A percentile compares a stretch with the other conserved stretches of the same genome.
Evolutionary conservation across 108 stramenopile genomes (phyloP).

Genomic region (Discostella pseudostelligera): DNA sequence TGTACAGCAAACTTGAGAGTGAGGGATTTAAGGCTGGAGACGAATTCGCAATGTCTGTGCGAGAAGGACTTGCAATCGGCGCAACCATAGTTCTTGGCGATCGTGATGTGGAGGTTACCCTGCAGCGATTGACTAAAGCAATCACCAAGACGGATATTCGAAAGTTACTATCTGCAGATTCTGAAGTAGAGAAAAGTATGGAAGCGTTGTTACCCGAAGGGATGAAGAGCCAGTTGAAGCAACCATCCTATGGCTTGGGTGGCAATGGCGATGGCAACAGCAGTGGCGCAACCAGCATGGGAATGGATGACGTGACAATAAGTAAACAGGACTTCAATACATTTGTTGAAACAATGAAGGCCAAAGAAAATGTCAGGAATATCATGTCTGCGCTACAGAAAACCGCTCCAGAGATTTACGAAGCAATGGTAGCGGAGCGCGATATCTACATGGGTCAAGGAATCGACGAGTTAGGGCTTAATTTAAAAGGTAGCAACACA

Average conservation of each 20-base stretch:
- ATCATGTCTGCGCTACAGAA: slow-evolving; percentile 39
- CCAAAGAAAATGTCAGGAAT: slow-evolving; percentile 49
- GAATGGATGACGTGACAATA: slow-evolving; percentile 22
- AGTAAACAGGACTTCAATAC: slow-evolving; percentile 38
- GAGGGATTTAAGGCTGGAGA: slow-evolving; percentile 59
- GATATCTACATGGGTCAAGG: slow-evolving; percentile 57
- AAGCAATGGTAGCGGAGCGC: slow-evolving; percentile 56
- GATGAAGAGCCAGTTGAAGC: slow-evolving; percentile 31
- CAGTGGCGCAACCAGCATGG: slow-evolving; percentile 6
- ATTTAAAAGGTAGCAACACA: slow-evolving; percentile 13
- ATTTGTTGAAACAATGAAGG: slow-evolving; percentile 57
- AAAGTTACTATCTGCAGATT: slow-evolving; percentile 32
- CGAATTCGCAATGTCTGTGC: slow-evolving; percentile 46
- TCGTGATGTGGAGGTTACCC: slow-evolving; percentile 55
- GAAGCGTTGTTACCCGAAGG: slow-evolving; percentile 31
- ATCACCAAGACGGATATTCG: slow-evolving; percentile 45
- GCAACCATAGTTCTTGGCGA: slow-evolving; percentile 56
- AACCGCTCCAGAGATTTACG: slow-evolving; percentile 48
- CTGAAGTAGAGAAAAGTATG: slow-evolving; percentile 45
- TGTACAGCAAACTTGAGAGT: slow-evolving; percentile 50
- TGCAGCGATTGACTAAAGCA: slow-evolving; percentile 41
- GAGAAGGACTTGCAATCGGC: slow-evolving; percentile 46
- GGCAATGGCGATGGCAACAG: neutral
- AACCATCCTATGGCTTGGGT: neutral
- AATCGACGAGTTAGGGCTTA: slow-evolving; percentile 35